Evolutionary conservation across 1,284 basidiomycete genomes (phyloP), one percentile per base, ranked within the genome.

Genomic region (Sporisorium iseilematis-ciliati): DNA sequence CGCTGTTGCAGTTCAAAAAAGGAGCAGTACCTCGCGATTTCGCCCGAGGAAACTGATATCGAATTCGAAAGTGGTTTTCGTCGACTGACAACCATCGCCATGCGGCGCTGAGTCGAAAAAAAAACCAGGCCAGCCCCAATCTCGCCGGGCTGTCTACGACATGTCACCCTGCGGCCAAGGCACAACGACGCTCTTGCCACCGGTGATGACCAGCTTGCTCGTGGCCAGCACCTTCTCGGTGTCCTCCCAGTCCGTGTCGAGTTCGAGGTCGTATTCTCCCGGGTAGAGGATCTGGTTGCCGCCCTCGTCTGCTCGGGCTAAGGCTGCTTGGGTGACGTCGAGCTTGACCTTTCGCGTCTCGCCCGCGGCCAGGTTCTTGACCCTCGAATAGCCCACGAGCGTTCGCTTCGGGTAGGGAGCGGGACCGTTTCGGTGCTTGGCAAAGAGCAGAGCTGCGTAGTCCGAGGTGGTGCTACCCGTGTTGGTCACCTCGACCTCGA

Each of bases 361-460:
- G 1, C 66, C 66, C 1, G 66, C 45, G 0, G 14, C 11, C 12
- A 68, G 3, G 0, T 5, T 12, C 6, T 63, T 68, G 5, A 63
- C 20, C 43, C 63, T 63, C 4, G 49, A 20, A 42, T 68, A 68
- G 0, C 59, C 66, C 1, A 59, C 66, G 7, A 68, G 41, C 5
- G 51, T 23, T 5, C 54, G 50, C 12, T 46, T 58, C 12, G 66
- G 66, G 21, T 55, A n/a, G 0, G 66, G 66, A 3, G 66, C 49
- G 3, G 66, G 60, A 7, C 66, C 66, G 33, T 53, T 63, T 10
- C 26, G 10, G 50, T 48, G 43, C 7, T 18, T 16, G 1, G 66
- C 66, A 18, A 57, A 68, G 29, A 68, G 43, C 10, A 68, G 56
- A 4, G 66, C 66, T 3, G 59, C 51, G 23, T 68, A 68, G 33